These are phyloP conservation scores for Penicillium canescens DNA, from an alignment of 495 filamentous ascomycete genomes.

Conservation along the genomic window DNA sequence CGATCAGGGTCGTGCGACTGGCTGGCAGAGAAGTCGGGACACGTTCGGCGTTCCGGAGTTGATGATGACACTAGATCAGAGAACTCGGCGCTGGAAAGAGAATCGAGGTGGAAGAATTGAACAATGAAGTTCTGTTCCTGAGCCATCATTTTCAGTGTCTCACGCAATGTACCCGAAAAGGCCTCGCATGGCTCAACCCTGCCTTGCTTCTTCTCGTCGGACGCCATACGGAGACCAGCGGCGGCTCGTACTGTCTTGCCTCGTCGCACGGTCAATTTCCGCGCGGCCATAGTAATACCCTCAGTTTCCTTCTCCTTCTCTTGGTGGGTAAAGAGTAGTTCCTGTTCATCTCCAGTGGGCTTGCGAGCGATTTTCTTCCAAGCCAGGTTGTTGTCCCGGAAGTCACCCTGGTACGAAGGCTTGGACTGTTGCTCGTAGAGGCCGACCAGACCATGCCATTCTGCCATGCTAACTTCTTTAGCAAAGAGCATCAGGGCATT, in stretches of 20 bases:
- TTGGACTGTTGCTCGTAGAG: constrained; percentile 77
- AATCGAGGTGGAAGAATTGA: constrained; percentile 89
- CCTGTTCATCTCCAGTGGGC: constrained; percentile 78
- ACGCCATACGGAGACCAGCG: constrained; percentile 51
- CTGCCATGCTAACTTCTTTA: constrained; percentile 73
- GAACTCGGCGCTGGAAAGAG: constrained; percentile 75
- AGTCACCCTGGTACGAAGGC: constrained; percentile 77
- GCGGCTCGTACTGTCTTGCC: constrained; percentile 80
- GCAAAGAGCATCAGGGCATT: constrained; percentile 82
- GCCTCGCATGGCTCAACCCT: constrained; percentile 75
- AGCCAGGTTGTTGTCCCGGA: constrained; percentile 71
- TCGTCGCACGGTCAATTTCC: constrained; percentile 90
- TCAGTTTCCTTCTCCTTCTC: constrained; percentile 76
- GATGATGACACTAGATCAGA: constrained; percentile 69
- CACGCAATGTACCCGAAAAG: constrained; percentile 77
- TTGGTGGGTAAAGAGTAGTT: constrained; percentile 83
- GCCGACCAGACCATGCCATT: constrained; percentile 77
- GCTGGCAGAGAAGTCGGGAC: constrained; percentile 68
- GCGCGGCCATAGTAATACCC: constrained; percentile 71
- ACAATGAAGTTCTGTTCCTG: constrained; percentile 94
- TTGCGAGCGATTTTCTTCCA: constrained; percentile 86
- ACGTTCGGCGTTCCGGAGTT: constrained; percentile 63
- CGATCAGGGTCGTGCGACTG: constrained; percentile 83
- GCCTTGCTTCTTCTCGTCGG: constrained; percentile 65
- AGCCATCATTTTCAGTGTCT: constrained; percentile 74